Evolutionary conservation across 2,329 filamentous ascomycete genomes (phyloP), one percentile per base, ranked within the genome.

Genomic region (Chaetomiaceae sp.): DNA sequence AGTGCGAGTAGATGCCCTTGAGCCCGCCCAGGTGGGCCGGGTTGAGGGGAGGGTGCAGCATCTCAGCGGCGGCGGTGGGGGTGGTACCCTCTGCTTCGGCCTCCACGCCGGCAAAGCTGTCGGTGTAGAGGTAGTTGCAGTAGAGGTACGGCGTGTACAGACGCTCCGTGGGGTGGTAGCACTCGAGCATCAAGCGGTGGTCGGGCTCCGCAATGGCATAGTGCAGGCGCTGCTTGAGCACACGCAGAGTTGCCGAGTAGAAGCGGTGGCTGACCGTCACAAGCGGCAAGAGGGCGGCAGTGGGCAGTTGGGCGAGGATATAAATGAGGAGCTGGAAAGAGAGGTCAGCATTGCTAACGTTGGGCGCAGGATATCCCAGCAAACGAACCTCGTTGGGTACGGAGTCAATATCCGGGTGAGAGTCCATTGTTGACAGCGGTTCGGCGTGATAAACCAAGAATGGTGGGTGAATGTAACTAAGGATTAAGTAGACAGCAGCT

Each of bases 181-280:
- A 89, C 69, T 92, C 87, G 37, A 95, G 78, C 33, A 91, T 80
- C 34, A 93, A 69, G 48, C 83, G 79, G 62, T 88, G 80, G 33
- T 81, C 77, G 33, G 76, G 69, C 7, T 85, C 68, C 3, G 77
- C 69, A 4, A 81, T 75, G 17, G 81, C 79, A 17, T 76, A 56
- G 23, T 53, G 52, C 49, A 68, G 58, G 37, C 66, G 66, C 47
- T 59, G 57, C 52, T 64, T 58, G 41, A 68, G 51, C 31, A 67
- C 53, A 43, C 60, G 59, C 3, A 64, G 49, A 17, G 63, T 56
- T 5, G 61, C 46, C 13, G 60, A 57, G 56, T 63, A 58, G 58
- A 69, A 66, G 48, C 61, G 65, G 49, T 55, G 63, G 56, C 55
- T 65, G 42, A 68, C 55, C 14, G 55, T 40, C 27, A 59, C 55